Base-by-base conservation (phyloP, 2,329 filamentous ascomycete genomes). In the Fusarium palustre region DNA sequence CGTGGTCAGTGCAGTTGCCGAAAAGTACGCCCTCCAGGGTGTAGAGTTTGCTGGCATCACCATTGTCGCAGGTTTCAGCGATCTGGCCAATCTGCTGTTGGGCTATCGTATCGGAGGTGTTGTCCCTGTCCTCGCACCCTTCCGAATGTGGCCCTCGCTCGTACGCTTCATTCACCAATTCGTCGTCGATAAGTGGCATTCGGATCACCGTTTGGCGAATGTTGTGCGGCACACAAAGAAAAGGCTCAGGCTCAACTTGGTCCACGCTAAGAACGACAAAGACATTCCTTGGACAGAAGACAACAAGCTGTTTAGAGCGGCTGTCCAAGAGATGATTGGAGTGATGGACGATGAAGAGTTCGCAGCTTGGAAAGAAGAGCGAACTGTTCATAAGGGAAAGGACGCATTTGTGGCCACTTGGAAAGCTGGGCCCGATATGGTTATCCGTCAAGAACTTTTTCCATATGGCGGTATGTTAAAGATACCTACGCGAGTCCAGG, bases 101-200 rank as follows among this genome's bases (percentile, higher is more conserved):
- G 90, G 88, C 15, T 98, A 97, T 78, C 88, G 90, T 24, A 88
- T 96, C 38, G 89, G 85, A n/a, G 95, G 94, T 2, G 76, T 92
- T 7, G 81, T 97, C 18, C 94, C 94, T 0, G 81, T 97, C 8
- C 83, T 97, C n/a, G 88, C 89, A 1, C 94, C 94, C 0, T 83
- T 97, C 4, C 82, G 87, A 9, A 80, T 83, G 4, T 92, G 92
- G 76, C 92, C 92, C 0, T 83, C 84, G 15, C 76, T 94, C 18
- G 82, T 91, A 48, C 82, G 83, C 7, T 86, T 86, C 74, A 81
- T 97, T 9, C 82, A 89, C 20, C 77, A 81, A 11, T 86, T 86
- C 55, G 85, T 97, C 15, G 82, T 91, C n/a, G 95, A 98, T 74
- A 89, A 86, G 63, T 99, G 96, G 96, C 84, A 88, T 48, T 93